A percentile compares a stretch with the other conserved stretches of the same genome.
Evolutionary conservation across 495 filamentous ascomycete genomes (phyloP).

Genomic region (Neurospora sp.): DNA sequence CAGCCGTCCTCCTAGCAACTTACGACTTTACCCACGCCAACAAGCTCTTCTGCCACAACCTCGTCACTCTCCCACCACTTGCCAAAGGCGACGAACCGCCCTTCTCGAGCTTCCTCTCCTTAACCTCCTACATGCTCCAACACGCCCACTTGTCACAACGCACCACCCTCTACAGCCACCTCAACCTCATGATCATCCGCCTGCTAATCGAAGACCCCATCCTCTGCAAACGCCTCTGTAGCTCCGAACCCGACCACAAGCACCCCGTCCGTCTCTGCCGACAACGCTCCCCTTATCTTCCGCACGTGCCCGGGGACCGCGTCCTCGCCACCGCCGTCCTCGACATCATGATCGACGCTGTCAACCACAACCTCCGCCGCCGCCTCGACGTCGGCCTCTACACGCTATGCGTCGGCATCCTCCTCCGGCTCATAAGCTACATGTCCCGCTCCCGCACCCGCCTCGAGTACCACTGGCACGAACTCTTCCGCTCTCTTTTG

Average conservation of each 20-base stretch:
- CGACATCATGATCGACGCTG: conserved; percentile 78
- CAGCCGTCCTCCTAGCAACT: conserved; percentile 68
- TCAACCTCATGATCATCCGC: conserved; percentile 74
- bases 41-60: conserved; percentile 84
- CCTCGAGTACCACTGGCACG: conserved; percentile 85
- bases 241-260: conserved; percentile 55
- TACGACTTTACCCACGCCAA: conserved; percentile 94
- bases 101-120: conserved; percentile 72
- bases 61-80: conserved; percentile 52
- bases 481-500: conserved; percentile 84
- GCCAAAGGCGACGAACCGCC: conserved; percentile 63
- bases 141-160: conserved; percentile 80
- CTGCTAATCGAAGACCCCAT: conserved; percentile 80
- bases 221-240: conserved; percentile 76
- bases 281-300: conserved; percentile 83
- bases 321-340: conserved; percentile 64
- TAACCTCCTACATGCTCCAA: conserved; percentile 86
- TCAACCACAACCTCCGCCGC: conserved; percentile 87
- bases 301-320: conserved; percentile 59
- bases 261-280: conserved; percentile 73
- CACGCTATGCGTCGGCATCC: conserved; percentile 65
- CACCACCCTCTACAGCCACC: conserved; percentile 67
- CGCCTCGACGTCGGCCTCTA: conserved; percentile 80
- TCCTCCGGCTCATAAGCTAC: conserved; percentile 73
- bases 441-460: conserved; percentile 69